These are phyloP conservation scores for Fonsecaea multimorphosa DNA, from an alignment of 2,329 filamentous ascomycete species.

Conservation along the genomic window DNA sequence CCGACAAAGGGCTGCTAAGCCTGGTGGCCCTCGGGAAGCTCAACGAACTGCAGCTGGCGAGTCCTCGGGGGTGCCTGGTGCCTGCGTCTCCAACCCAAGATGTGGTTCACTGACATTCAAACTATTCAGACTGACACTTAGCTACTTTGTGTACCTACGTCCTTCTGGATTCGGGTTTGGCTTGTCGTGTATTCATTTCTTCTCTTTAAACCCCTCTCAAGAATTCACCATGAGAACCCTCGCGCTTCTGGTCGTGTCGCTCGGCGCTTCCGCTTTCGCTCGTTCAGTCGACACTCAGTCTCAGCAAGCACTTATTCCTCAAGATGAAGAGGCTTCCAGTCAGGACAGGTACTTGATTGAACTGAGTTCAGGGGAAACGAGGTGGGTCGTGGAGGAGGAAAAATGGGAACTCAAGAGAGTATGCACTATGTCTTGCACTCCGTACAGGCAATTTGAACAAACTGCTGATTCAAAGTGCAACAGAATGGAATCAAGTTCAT, in stretches of 20 bases:
- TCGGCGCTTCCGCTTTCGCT: conserved; percentile 44
- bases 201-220: background rate
- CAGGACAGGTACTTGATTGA: conserved; percentile 76
- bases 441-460: conserved; percentile 15
- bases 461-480: conserved; percentile 10
- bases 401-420: conserved; percentile 91
- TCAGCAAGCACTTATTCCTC: conserved; percentile 42
- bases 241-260: conserved; percentile 44
- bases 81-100: conserved; percentile 1
- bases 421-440: conserved; percentile 43
- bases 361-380: conserved; percentile 78
- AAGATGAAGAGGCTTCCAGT: conserved; percentile 8
- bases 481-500: conserved; percentile 88
- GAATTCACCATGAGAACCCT: conserved; percentile 48
- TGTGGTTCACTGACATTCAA: background rate
- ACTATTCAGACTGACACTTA: too few species aligned
- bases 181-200: background rate
- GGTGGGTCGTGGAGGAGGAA: conserved; percentile 90
- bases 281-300: conserved; percentile 39
- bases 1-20: background rate
- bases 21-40: background rate
- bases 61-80: background rate
- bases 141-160: background rate
- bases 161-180: background rate
- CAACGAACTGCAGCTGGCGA: background rate